These are phyloP conservation scores for Microbotryum violaceum DNA, from an alignment of 1,284 basidiomycete species.

Conservation along the genomic window DNA sequence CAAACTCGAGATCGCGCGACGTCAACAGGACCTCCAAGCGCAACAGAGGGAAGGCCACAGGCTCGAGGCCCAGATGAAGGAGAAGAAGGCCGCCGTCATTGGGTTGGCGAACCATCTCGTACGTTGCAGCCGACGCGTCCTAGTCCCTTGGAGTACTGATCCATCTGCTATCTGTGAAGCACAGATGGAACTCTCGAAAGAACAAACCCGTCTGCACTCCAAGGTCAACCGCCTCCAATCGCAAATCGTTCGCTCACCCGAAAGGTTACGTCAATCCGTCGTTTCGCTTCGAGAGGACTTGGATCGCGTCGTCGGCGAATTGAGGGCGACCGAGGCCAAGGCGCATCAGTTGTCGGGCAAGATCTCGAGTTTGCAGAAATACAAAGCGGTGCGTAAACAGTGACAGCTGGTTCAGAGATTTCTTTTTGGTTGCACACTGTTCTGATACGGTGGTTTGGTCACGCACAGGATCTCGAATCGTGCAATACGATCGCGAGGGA, in stretches of 20 bases:
- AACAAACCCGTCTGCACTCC: conserved; percentile 9
- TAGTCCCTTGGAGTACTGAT: background rate
- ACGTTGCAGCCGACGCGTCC: background rate
- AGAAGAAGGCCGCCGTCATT: background rate
- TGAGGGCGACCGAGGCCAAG: conserved; percentile 20
- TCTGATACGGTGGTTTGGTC: no score
- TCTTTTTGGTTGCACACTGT: background rate
- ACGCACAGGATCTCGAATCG: conserved; percentile 21
- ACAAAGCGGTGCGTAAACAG: conserved; percentile 12
- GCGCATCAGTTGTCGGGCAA: conserved; percentile 22
- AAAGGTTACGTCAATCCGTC: conserved; percentile 14
- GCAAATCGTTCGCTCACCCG: conserved; percentile 25
- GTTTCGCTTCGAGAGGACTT: conserved; percentile 15
- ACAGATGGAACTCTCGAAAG: conserved; percentile 14
- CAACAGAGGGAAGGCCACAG: conserved; percentile 7
- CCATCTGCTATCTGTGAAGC: background rate
- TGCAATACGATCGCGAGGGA: conserved; percentile 32
- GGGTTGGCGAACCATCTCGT: conserved; percentile 7
- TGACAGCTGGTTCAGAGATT: background rate
- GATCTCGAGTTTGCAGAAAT: conserved; percentile 19
- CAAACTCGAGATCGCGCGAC: conserved; percentile 1
- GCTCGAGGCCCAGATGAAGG: conserved; percentile 10
- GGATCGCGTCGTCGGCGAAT: conserved; percentile 13
- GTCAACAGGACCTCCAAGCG: conserved; percentile 2
- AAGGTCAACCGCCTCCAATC: background rate